Percentiles rank a stretch among this genome's conserved stretches.
phyloP scores from a whole-genome alignment of 306 rosid genomes.

The Prosopis cineraria region DNA sequence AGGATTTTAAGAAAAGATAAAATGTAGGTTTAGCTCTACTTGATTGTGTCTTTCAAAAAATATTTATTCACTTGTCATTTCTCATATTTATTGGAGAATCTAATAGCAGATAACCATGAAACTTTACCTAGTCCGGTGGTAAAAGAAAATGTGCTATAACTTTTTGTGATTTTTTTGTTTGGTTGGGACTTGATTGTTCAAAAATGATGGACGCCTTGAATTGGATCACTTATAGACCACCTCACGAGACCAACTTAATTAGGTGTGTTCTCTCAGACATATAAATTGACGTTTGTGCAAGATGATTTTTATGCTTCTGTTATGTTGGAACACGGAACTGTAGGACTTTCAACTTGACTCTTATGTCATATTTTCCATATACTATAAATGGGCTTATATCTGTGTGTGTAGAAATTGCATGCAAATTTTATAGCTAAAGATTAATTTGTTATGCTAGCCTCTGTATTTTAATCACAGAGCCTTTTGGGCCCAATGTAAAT shows the following conservation, averaged over 20 bases:
- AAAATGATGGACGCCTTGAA: neutral
- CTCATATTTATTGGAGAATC: neutral
- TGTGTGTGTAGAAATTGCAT: constrained; percentile 16
- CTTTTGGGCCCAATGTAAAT: constrained; percentile 14
- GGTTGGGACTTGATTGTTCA: constrained; percentile 15
- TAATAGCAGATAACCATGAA: neutral
- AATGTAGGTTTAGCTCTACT: neutral
- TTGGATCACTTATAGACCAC: too few relatives aligned
- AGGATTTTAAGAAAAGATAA: neutral
- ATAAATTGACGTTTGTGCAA: constrained; percentile 14
- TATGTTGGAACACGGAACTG: constrained; percentile 15
- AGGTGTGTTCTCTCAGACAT: constrained; percentile 20
- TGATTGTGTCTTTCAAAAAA: neutral
- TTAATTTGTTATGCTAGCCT: neutral
- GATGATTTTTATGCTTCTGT: constrained; percentile 15
- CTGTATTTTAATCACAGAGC: neutral
- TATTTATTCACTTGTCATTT: neutral
- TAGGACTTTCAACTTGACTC: constrained; percentile 21
- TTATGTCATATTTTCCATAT: constrained; percentile 8
- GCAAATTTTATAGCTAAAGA: neutral
- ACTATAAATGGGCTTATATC: neutral
- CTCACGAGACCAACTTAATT: constrained; percentile 15
- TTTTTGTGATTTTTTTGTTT: constrained; percentile 2
- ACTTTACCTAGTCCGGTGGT: neutral
- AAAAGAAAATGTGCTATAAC: neutral